Evolutionary conservation across 192 early-diverging fungal species (phyloP), one percentile per base, ranked within the genome.

Genomic region (Backusella sp.): DNA sequence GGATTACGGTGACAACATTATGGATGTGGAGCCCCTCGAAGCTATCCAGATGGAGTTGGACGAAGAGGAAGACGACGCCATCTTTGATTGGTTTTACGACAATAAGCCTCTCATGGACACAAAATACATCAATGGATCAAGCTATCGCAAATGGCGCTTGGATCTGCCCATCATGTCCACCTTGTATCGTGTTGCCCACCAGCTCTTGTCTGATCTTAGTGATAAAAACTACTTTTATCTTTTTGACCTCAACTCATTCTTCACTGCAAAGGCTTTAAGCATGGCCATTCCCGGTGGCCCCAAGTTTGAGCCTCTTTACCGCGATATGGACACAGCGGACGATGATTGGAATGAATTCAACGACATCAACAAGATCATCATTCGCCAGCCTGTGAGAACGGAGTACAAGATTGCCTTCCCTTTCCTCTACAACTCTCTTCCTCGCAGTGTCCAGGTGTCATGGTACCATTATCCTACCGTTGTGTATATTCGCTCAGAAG

Each of bases 321-420:
- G 94, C n/a, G 98, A 99, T 84, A 90, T 96, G 77, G 96, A 99
- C 79, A 90, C 96, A 1, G 93, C 91, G 1, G 98, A 99, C 83
- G 97, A 99, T 82, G 98, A 99, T 87, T 99, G 98, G 98, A 99
- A 98, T 84, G 98, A 99, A 82, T 99, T 99, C 85, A 99, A 99
- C 86, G 98, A 99, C 80, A 98, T 99, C 88, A 96, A 97, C 93
- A 99, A 99, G 85, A 96, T 99, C 76, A 99, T 99, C 73, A 98
- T 99, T 72, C 93, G 98, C 56, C 97, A 99, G 80, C 97, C 96
- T 26, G 94, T 99, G 73, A 92, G 98, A 66, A 97, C 98, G 52
- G 98, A 99, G 86, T 98, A 99, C 89, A 97, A 97, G 81, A 94
- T 99, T 44, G 98, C 98, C 3, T 99, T 97, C 84, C 98, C 98